Evolutionary conservation across 2,329 filamentous ascomycete species (phyloP).

Genomic region (Botrytis hyacinthi): DNA sequence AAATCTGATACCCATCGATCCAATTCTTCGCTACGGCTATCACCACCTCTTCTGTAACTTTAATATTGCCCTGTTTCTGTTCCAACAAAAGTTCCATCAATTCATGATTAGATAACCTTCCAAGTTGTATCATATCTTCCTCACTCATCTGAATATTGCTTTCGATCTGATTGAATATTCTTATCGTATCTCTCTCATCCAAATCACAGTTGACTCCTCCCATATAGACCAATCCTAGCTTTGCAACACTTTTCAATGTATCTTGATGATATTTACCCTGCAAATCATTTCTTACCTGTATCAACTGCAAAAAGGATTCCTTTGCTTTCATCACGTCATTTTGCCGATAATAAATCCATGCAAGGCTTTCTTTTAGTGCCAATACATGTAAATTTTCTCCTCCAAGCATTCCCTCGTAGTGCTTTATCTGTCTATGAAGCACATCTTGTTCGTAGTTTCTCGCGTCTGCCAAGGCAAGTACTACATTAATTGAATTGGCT

Average conservation of each 20-base stretch:
- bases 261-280: not conserved
- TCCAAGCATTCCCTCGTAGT: not conserved
- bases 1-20: rapidly evolving
- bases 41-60: not conserved
- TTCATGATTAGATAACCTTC: not conserved
- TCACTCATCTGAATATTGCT: not conserved
- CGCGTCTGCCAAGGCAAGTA: too few relatives aligned
- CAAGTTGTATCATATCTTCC: not conserved
- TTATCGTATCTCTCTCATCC: too few relatives aligned
- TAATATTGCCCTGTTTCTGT: rapidly evolving
- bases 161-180: not conserved
- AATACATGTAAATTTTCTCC: not conserved
- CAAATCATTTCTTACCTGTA: not conserved
- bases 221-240: not conserved
- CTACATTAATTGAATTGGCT: not conserved
- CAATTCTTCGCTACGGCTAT: not conserved
- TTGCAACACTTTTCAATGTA: not conserved
- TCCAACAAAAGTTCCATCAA: not conserved
- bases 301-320: not conserved
- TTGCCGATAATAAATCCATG: not conserved
- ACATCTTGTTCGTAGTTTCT: not conserved
- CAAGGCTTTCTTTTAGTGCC: not conserved
- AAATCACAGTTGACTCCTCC: not conserved
- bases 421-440: not conserved
- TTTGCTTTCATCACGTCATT: rapidly evolving